phyloP scores from a whole-genome alignment of 345 rosid genomes.

The Sisymbrium irio region DNA sequence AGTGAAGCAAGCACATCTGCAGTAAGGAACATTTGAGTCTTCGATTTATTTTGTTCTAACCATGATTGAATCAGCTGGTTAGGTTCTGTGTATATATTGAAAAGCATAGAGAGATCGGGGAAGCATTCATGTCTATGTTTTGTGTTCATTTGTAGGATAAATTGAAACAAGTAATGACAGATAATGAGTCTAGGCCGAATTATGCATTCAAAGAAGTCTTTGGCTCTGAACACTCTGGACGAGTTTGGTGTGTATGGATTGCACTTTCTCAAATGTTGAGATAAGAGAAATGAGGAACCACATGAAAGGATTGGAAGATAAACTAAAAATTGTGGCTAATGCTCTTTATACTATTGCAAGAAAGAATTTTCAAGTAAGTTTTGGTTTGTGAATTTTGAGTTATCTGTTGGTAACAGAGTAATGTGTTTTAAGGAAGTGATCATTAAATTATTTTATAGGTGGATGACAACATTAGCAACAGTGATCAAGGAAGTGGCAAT shows the following conservation, averaged over 20 bases:
- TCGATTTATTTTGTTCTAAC: not conserved
- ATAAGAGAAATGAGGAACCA: too few relatives aligned
- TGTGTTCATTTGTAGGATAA: not conserved
- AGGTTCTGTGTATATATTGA: not conserved
- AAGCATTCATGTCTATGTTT: not conserved
- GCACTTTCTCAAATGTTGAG: too few relatives aligned
- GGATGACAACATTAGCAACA: too few relatives aligned
- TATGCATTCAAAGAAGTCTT: not conserved
- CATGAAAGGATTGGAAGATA: too few relatives aligned
- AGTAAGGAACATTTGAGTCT: not conserved
- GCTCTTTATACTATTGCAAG: too few relatives aligned
- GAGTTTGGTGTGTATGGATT: not conserved
- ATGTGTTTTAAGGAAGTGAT: too few relatives aligned
- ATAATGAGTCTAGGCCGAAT: not conserved
- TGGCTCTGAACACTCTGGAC: not conserved
- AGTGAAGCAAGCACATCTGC: not conserved
- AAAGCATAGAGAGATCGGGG: not conserved
- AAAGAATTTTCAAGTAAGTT: too few relatives aligned
- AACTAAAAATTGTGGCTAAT: too few relatives aligned
- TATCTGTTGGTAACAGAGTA: too few relatives aligned
- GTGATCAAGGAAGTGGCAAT: too few relatives aligned
- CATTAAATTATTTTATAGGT: too few relatives aligned
- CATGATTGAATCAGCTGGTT: not conserved
- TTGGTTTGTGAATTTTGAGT: too few relatives aligned
- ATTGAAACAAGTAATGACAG: not conserved